Conservation (phyloP, 306 rosid species). For the Trichosanthes truncata region DNA sequence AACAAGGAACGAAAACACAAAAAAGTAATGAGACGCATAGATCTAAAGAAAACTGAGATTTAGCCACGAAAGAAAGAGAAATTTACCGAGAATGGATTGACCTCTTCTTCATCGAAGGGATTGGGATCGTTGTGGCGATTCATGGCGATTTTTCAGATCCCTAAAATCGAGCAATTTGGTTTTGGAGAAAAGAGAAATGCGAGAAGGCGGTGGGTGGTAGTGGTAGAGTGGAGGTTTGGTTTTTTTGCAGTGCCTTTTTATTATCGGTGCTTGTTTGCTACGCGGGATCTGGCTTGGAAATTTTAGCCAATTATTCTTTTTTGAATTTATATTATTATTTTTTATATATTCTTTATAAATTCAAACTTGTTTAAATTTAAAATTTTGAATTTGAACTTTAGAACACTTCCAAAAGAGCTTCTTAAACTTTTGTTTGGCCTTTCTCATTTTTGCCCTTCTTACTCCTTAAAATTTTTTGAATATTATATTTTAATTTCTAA, state of each 20-base stretch:
- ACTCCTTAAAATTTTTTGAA: neutral
- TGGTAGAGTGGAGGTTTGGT: neutral
- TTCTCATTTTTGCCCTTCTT: neutral
- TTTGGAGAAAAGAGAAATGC: neutral
- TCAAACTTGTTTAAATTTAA: neutral
- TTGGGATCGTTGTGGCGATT: constrained; percentile 87
- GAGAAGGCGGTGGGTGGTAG: neutral
- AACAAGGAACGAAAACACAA: neutral
- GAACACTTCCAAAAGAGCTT: neutral
- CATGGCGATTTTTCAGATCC: constrained; percentile 53
- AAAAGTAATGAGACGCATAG: constrained; percentile 1
- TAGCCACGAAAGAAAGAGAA: constrained; percentile 1
- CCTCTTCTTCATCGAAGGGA: constrained; percentile 87
- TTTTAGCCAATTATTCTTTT: neutral
- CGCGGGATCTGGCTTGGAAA: constrained; percentile 12
- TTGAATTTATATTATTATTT: constrained; percentile 1
- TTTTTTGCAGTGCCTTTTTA: neutral
- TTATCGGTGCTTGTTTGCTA: neutral
- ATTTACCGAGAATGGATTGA: constrained; percentile 90
- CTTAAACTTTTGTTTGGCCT: neutral
- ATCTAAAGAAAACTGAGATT: constrained; percentile 22
- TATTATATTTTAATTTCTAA: too few species aligned
- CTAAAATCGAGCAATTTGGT: constrained; percentile 13
- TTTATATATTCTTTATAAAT: neutral
- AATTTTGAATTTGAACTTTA: neutral